Conservation (phyloP, 768 basidiomycete genomes). For the Leccinum broughii region DNA sequence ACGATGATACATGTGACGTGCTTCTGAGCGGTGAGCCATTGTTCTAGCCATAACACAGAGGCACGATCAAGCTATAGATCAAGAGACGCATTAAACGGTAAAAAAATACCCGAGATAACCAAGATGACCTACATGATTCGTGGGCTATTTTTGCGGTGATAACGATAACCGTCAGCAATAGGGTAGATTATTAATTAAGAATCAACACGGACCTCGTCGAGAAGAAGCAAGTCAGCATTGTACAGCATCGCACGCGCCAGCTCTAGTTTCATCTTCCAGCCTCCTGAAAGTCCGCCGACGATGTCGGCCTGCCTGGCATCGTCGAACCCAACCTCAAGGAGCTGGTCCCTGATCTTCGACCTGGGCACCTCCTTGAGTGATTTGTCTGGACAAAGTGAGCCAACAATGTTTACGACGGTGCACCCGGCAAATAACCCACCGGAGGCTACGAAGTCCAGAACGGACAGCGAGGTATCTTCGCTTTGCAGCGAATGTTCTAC, state of each 20-base stretch:
- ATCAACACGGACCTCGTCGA: constrained; percentile 68
- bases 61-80: constrained; percentile 65
- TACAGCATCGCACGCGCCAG: constrained; percentile 95
- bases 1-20: constrained; percentile 90
- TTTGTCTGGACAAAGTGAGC: constrained; percentile 51
- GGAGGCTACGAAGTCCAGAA: constrained; percentile 88
- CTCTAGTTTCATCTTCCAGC: constrained; percentile 99
- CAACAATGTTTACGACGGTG: background rate
- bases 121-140: constrained; percentile 72
- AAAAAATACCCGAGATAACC: constrained; percentile 19
- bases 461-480: constrained; percentile 79
- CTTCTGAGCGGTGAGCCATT: constrained; percentile 79
- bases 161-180: constrained; percentile 26
- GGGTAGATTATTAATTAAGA: constrained; percentile 22
- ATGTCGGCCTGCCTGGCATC: constrained; percentile 79
- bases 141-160: constrained; percentile 56
- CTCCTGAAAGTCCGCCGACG: constrained; percentile 91
- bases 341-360: constrained; percentile 73
- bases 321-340: constrained; percentile 89
- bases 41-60: constrained; percentile 90
- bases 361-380: constrained; percentile 61
- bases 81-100: constrained; percentile 16
- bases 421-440: constrained; percentile 45
- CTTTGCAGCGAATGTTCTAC: constrained; percentile 97
- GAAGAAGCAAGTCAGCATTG: constrained; percentile 81